These are phyloP conservation scores for Protomyces macrosporus DNA, from an alignment of 1,139 yeast genomes.

Conservation along the genomic window DNA sequence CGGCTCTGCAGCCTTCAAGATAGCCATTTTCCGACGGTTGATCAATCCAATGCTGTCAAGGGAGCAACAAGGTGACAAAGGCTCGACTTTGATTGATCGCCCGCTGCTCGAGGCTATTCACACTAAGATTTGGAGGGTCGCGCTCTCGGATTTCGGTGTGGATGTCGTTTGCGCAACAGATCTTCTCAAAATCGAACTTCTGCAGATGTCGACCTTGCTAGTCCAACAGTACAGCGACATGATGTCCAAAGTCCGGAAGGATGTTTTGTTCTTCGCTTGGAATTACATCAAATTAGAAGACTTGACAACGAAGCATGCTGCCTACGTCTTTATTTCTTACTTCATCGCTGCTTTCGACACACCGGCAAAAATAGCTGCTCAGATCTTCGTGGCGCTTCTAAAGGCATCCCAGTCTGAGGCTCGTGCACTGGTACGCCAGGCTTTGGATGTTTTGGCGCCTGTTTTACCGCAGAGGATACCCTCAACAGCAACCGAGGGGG, in stretches of 20 bases:
- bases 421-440: conserved; percentile 74
- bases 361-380: conserved; percentile 81
- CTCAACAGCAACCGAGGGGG: conserved; percentile 34
- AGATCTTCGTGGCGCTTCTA: conserved; percentile 82
- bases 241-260: conserved; percentile 67
- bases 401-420: conserved; percentile 85
- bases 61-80: neutral
- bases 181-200: conserved; percentile 64
- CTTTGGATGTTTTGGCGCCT: conserved; percentile 84
- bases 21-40: conserved; percentile 15
- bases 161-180: conserved; percentile 70
- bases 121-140: conserved; percentile 57
- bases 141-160: conserved; percentile 44
- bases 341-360: conserved; percentile 87
- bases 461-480: conserved; percentile 69
- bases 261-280: conserved; percentile 92
- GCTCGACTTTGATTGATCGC: conserved; percentile 29
- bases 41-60: conserved; percentile 21
- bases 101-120: conserved; percentile 62
- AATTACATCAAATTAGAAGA: conserved; percentile 86
- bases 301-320: conserved; percentile 82
- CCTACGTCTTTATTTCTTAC: conserved; percentile 80
- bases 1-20: neutral
- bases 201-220: conserved; percentile 74
- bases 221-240: conserved; percentile 62